phyloP scores from a whole-genome alignment of 495 filamentous ascomycete species.

The Polyplosphaeria fusca region DNA sequence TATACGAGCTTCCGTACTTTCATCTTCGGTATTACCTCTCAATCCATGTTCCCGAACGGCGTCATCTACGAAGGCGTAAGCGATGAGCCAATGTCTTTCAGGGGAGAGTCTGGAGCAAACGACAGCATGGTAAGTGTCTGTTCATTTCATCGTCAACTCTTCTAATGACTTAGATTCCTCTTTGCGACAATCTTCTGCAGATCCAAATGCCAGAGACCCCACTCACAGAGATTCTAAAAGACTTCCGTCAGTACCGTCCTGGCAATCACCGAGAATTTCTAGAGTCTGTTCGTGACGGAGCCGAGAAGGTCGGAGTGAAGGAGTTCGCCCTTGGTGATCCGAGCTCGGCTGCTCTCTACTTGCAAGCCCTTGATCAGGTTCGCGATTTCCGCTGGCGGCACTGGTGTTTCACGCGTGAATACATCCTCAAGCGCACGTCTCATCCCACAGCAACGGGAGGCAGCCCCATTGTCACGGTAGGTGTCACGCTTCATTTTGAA shows the following conservation, averaged over 20 bases:
- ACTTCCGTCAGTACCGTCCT: conserved; percentile 82
- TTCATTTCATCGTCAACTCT: neutral
- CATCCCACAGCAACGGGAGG: conserved; percentile 89
- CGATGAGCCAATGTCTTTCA: conserved; percentile 68
- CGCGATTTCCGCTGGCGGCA: conserved; percentile 90
- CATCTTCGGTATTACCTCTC: conserved; percentile 86
- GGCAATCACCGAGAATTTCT: conserved; percentile 83
- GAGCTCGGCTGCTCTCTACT: conserved; percentile 60
- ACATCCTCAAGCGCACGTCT: conserved; percentile 76
- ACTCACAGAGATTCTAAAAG: conserved; percentile 75
- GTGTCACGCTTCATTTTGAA: conserved; percentile 34
- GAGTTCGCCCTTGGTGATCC: conserved; percentile 58
- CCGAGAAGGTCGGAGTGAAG: conserved; percentile 55
- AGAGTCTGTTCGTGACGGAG: conserved; percentile 59
- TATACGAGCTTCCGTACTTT: conserved; percentile 88
- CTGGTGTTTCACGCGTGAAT: conserved; percentile 93
- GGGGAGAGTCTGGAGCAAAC: conserved; percentile 86
- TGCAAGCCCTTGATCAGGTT: conserved; percentile 74
- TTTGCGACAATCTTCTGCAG: conserved; percentile 77
- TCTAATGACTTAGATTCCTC: conserved; percentile 60
- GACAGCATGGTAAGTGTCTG: conserved; percentile 66
- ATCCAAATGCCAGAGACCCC: conserved; percentile 80
- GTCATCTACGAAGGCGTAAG: conserved; percentile 82
- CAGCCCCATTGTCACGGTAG: conserved; percentile 79
- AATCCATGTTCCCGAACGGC: conserved; percentile 87